These are phyloP conservation scores for Arctium minus DNA, from an alignment of 129 eudicot genomes.

Conservation along the genomic window DNA sequence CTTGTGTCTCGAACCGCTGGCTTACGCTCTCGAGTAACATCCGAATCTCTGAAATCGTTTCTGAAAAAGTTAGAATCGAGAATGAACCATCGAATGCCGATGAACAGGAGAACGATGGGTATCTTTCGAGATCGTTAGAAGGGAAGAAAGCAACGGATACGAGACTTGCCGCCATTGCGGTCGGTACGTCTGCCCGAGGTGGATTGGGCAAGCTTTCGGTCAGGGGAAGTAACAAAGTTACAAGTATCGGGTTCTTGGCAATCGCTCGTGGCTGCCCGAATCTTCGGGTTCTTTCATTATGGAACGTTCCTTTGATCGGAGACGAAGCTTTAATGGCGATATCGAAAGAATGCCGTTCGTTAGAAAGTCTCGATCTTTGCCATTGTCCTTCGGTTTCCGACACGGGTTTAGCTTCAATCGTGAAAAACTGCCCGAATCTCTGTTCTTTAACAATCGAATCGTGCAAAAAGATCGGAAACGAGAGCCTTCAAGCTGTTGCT, in stretches of 20 bases:
- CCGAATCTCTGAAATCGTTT: slow-evolving; percentile 44
- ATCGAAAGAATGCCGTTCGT: slow-evolving; percentile 61
- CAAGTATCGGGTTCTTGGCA: slow-evolving; percentile 61
- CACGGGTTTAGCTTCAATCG: slow-evolving; percentile 70
- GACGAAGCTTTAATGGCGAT: slow-evolving; percentile 62
- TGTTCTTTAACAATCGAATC: slow-evolving; percentile 61
- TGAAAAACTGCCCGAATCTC: slow-evolving; percentile 56
- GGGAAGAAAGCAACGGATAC: slow-evolving; percentile 88
- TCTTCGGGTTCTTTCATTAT: slow-evolving; percentile 61
- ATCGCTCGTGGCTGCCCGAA: slow-evolving; percentile 85
- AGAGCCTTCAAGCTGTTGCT: slow-evolving; percentile 62
- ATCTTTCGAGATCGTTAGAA: slow-evolving; percentile 77
- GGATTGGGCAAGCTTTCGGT: slow-evolving; percentile 95
- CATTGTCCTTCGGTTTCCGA: slow-evolving; percentile 65
- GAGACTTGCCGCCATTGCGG: slow-evolving; percentile 87
- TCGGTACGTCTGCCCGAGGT: slow-evolving; percentile 82
- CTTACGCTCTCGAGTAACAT: slow-evolving; percentile 53
- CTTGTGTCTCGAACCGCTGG: slow-evolving; percentile 93
- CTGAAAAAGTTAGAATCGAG: slow-evolving; percentile 16
- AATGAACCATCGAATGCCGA: background rate
- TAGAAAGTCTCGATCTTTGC: slow-evolving; percentile 81
- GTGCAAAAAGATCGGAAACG: slow-evolving; percentile 62
- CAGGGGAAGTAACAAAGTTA: slow-evolving; percentile 66
- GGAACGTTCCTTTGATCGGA: slow-evolving; percentile 61
- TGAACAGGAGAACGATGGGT: slow-evolving; percentile 63